Evolutionary conservation across 192 early-diverging fungal species (phyloP), one percentile per base, ranked within the genome.

Genomic region (Paraglomus occultum): DNA sequence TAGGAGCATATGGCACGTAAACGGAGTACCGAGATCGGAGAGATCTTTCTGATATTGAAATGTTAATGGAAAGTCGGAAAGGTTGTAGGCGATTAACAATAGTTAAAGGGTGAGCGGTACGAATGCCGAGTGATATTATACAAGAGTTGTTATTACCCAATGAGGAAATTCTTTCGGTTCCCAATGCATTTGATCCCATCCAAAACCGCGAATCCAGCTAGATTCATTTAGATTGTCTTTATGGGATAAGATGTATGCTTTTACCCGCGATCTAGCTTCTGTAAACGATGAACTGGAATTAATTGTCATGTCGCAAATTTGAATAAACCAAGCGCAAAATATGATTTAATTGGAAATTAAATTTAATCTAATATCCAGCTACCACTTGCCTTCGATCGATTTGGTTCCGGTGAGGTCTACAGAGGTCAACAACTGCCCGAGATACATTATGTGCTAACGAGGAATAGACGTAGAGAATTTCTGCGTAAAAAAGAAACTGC

Each of bases 151-250:
- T 39, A 20, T 66, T 60, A 77, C 79, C 46, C 53, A 51, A 11
- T 71, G 71, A 12, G 83, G 82, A 67, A 85, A 83, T 31, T 17
- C 23, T 47, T 57, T 75, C 9, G 53, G 47, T 11, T 50, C 40
- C 74, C 77, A 86, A 14, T 49, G 43, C 17, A 74, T 82, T 58
- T 86, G 84, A 78, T 86, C 84, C 84, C 83, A 86, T 23, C 84
- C 84, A 39, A 52, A 62, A 31, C 84, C 84, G 15, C 68, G 48
- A 18, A 86, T 42, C 84, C 84, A 86, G 22, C 17, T 20, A 39
- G 23, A 48, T 6, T 61, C 40, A 14, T 6, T 40, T 47, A 76
- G 55, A 18, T 10, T 66, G 2, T 42, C 49, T 18, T 47, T 31
- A 52, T 51, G 64, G 6, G 14, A n/a, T 51, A 17, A 10, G 6